These are phyloP conservation scores for Pseudocercospora fuligena DNA, from an alignment of 2,329 filamentous ascomycete species.

Conservation along the genomic window DNA sequence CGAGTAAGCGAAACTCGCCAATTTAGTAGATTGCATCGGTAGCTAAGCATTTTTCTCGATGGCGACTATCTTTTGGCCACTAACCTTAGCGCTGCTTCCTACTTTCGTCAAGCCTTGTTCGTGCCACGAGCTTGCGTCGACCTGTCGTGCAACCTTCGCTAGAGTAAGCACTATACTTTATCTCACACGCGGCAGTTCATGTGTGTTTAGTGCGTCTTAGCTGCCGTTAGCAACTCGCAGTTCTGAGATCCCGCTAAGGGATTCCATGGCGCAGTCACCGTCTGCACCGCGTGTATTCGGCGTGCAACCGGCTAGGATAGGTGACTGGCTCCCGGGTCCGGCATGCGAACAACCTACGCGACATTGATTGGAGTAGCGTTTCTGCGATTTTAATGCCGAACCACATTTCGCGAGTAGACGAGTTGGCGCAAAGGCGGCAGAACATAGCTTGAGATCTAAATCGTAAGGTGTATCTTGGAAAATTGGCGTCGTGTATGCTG, in stretches of 20 bases:
- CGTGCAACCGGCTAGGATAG: conserved; percentile 14
- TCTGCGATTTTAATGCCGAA: conserved; percentile 22
- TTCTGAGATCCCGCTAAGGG: conserved; percentile 14
- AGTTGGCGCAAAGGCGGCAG: background rate
- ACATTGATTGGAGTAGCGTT: conserved; percentile 12
- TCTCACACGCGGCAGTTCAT: conserved; percentile 18
- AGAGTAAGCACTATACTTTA: conserved; percentile 21
- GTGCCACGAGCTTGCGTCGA: conserved; percentile 4
- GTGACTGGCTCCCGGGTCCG: conserved; percentile 19
- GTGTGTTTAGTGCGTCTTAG: conserved; percentile 11
- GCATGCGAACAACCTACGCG: conserved; percentile 11
- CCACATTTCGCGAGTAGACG: conserved; percentile 11
- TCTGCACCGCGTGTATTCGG: conserved; percentile 19
- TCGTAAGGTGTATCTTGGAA: background rate
- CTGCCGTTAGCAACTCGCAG: conserved; percentile 10
- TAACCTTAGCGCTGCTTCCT: background rate
- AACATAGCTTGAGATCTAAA: background rate
- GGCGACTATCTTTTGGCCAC: background rate
- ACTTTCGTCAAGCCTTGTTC: conserved; percentile 4
- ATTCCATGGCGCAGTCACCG: conserved; percentile 16
- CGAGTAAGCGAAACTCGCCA: background rate
- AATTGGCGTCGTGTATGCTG: conserved; percentile 9
- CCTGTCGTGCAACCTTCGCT: conserved; percentile 21
- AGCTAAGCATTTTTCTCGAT: background rate
- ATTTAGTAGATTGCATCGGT: background rate